Conservation (phyloP, 495 filamentous ascomycete species). For the Chaetomium fimeti region DNA sequence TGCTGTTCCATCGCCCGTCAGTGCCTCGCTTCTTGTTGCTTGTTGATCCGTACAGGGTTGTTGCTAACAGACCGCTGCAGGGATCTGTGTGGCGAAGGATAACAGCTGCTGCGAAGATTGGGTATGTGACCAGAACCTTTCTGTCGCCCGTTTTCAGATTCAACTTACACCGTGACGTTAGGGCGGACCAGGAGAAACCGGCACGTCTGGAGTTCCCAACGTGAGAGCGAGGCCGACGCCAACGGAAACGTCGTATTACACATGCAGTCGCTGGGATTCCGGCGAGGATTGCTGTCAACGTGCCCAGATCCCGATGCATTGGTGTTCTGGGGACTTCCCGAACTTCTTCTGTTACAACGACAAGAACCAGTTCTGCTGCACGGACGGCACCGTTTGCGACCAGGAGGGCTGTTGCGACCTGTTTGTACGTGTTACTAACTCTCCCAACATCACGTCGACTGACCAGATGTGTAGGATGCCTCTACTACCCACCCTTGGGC, state of each 20-base stretch:
- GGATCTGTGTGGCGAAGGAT: slow-evolving; percentile 1
- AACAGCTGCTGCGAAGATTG: slow-evolving; percentile 5
- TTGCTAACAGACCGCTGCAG: neutral
- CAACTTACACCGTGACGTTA: neutral
- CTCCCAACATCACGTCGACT: neutral
- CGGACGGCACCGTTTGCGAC: slow-evolving; percentile 9
- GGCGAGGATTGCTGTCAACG: slow-evolving; percentile 14
- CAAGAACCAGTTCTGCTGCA: slow-evolving; percentile 14
- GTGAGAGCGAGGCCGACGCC: neutral
- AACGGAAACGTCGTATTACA: neutral
- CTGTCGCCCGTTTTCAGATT: neutral
- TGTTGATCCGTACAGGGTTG: neutral
- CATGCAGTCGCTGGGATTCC: neutral
- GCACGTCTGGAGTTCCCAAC: slow-evolving; percentile 2
- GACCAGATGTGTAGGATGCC: neutral
- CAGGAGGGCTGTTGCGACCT: slow-evolving; percentile 12
- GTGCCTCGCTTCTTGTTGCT: neutral
- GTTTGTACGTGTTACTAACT: neutral
- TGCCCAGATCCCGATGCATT: neutral
- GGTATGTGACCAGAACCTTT: neutral
- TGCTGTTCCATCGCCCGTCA: neutral
- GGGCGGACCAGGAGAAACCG: slow-evolving; percentile 1
- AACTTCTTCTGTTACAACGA: neutral
- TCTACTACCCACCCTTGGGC: neutral
- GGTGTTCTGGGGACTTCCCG: slow-evolving; percentile 6